Evolutionary conservation across 2,329 filamentous ascomycete species (phyloP), one percentile per base, ranked within the genome.

Genomic region (Pseudogymnoascus sp.): DNA sequence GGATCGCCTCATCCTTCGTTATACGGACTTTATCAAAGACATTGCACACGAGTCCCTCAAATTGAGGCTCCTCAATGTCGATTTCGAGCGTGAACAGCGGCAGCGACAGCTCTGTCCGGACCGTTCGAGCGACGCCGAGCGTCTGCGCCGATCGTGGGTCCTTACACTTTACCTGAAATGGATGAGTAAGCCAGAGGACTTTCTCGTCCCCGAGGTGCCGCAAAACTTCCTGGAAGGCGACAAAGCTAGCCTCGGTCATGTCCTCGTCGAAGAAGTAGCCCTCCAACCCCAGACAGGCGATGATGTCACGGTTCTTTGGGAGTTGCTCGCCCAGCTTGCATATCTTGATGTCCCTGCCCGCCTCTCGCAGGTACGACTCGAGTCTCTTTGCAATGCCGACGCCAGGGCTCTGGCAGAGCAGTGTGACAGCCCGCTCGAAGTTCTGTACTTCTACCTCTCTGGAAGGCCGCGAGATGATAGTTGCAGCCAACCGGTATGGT

Each of bases 61-160:
- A 22, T 22, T 22, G 22, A 22, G 22, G 22, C 22, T 22, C 22
- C 22, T 4, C 22, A 22, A 22, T 22, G 22, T 22, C 22, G 22
- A 22, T 22, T 43, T 71, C 70, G 12, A 67, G 53, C 3, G 66
- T 70, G 7, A 59, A 61, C 30, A 71, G 61, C 9, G 60, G 53
- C 2, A 66, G 57, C 3, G 28, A 30, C 3, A 67, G 25, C 37
- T 71, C 70, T 8, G 60, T 58, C 7, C 70, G 63, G 2, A 71
- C 57, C 4, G 66, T 66, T 30, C 70, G 61, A 2, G 66, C 61
- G 7, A 68, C 41, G 8, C 65, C 66, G 4, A 69, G 28, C 0
- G 64, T 53, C n/a, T 62, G 58, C 3, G 61, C 64, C 30, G 50
- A 66, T 1, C 63, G 61, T 4, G 70, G 68, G 60, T 71, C 66